Conservation (phyloP, 306 rosid species). For the Phaseolus lunatus region DNA sequence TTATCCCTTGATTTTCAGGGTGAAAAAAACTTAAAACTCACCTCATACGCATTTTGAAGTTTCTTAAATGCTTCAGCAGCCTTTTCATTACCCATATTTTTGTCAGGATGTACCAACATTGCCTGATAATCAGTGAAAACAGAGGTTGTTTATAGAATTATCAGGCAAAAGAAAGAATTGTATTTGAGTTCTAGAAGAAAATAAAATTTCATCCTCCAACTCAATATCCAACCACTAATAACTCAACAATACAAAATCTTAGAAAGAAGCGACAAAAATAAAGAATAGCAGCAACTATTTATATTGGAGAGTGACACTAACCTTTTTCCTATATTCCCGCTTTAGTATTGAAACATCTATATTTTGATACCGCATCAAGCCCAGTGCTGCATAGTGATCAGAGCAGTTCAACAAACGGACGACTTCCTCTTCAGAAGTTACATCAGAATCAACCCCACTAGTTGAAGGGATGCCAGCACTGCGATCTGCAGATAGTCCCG, state of each 20-base stretch:
- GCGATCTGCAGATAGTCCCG: slow-evolving; percentile 72
- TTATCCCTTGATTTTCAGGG: slow-evolving; percentile 36
- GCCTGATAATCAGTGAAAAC: slow-evolving; percentile 69
- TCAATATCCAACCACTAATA: slow-evolving; percentile 25
- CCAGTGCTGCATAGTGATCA: slow-evolving; percentile 89
- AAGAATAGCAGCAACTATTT: slow-evolving; percentile 41
- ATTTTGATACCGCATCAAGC: slow-evolving; percentile 73
- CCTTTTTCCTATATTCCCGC: slow-evolving; percentile 97
- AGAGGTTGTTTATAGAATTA: slow-evolving; percentile 38
- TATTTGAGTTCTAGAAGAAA: slow-evolving; percentile 25
- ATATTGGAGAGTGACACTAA: slow-evolving; percentile 45
- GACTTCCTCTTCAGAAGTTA: slow-evolving; percentile 93
- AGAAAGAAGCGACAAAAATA: slow-evolving; percentile 15
- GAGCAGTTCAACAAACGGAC: slow-evolving; percentile 87
- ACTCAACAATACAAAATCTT: slow-evolving; percentile 37
- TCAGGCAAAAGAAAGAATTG: slow-evolving; percentile 38
- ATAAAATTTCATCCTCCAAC: slow-evolving; percentile 26
- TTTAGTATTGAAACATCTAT: slow-evolving; percentile 79
- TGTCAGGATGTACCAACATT: slow-evolving; percentile 99
- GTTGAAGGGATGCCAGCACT: slow-evolving; percentile 86
- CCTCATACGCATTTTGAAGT: slow-evolving; percentile 99
- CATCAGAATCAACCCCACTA: slow-evolving; percentile 80
- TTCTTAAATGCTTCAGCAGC: slow-evolving; percentile 98
- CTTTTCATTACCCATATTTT: slow-evolving; percentile 98
- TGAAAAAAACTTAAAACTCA: slow-evolving; percentile 44